Evolutionary conservation across 2,329 filamentous ascomycete species (phyloP).

Genomic region (Penicillium verrucosum): DNA sequence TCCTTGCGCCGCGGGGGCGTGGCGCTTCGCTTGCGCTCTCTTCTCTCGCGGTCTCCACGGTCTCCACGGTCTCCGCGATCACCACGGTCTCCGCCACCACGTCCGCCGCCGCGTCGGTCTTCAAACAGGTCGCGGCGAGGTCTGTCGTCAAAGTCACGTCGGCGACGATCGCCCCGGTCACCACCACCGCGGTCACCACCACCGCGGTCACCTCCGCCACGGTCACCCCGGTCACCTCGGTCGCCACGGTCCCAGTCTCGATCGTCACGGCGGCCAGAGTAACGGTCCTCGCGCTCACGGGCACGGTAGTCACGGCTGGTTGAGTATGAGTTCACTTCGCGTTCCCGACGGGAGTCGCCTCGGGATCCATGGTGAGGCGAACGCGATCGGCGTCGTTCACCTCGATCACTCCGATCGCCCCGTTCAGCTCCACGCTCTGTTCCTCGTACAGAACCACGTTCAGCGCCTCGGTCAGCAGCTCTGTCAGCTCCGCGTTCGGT

Average conservation of each 20-base stretch:
- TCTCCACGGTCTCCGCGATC: slow-evolving; percentile 8
- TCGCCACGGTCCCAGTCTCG: slow-evolving; percentile 60
- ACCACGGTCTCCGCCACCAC: slow-evolving; percentile 40
- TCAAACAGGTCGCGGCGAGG: slow-evolving; percentile 60
- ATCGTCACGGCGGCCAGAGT: slow-evolving; percentile 70
- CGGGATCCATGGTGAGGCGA: slow-evolving; percentile 74
- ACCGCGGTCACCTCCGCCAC: slow-evolving; percentile 7
- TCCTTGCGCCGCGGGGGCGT: slow-evolving; percentile 87
- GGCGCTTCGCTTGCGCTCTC: slow-evolving; percentile 67
- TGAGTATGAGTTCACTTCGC: slow-evolving; percentile 81
- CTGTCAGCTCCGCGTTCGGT: slow-evolving; percentile 41
- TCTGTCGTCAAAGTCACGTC: slow-evolving; percentile 64
- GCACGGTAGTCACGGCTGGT: slow-evolving; percentile 90
- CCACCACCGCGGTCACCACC: slow-evolving; percentile 1
- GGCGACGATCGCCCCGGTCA: slow-evolving; percentile 57
- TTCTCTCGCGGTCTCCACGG: slow-evolving; percentile 36
- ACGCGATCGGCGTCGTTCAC: slow-evolving; percentile 73
- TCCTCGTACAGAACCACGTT: slow-evolving; percentile 42
- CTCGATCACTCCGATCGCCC: slow-evolving; percentile 45
- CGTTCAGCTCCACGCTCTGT: slow-evolving; percentile 43
- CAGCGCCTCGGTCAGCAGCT: slow-evolving; percentile 50
- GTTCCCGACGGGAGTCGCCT: slow-evolving; percentile 62
- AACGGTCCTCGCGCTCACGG: slow-evolving; percentile 88
- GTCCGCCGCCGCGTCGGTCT: slow-evolving; percentile 47
- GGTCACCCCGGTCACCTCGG: slow-evolving; percentile 14